phyloP scores from a whole-genome alignment of 2,329 filamentous ascomycete genomes.

The Exophiala lecanii-corni region DNA sequence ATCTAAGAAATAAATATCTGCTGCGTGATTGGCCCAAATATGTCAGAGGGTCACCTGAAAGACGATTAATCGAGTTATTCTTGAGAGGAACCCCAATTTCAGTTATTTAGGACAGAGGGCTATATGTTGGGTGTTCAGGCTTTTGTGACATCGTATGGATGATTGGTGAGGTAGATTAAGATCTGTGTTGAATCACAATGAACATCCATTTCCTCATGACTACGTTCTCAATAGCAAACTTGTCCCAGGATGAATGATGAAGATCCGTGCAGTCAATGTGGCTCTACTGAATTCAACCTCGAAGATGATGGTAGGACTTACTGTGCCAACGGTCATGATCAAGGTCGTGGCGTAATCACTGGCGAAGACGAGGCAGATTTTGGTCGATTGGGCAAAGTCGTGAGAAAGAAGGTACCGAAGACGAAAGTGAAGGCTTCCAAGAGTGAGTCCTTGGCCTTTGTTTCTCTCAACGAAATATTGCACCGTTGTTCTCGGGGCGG shows the following conservation, averaged over 20 bases:
- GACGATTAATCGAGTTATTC: no score
- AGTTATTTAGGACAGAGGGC: no score
- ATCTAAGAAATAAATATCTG: no score
- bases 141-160: no score
- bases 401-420: conserved; percentile 51
- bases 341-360: conserved; percentile 13
- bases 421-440: conserved; percentile 49
- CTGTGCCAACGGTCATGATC: conserved; percentile 24
- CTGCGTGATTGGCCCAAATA: no score
- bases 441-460: conserved; percentile 33
- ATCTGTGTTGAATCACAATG: no score
- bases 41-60: no score
- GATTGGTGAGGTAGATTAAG: no score
- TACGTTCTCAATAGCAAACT: no score
- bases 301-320: conserved; percentile 23
- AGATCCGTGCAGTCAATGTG: conserved; percentile 19
- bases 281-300: conserved; percentile 17
- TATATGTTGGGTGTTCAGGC: no score
- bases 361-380: conserved; percentile 24
- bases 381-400: conserved; percentile 49
- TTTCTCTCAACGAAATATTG: conserved; percentile 6
- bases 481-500: conserved; percentile 35
- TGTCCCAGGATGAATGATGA: conserved; percentile 14
- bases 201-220: no score
- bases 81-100: no score